These are phyloP conservation scores for Micractinium conductrix DNA, from an alignment of 139 green algal genomes.

Conservation along the genomic window DNA sequence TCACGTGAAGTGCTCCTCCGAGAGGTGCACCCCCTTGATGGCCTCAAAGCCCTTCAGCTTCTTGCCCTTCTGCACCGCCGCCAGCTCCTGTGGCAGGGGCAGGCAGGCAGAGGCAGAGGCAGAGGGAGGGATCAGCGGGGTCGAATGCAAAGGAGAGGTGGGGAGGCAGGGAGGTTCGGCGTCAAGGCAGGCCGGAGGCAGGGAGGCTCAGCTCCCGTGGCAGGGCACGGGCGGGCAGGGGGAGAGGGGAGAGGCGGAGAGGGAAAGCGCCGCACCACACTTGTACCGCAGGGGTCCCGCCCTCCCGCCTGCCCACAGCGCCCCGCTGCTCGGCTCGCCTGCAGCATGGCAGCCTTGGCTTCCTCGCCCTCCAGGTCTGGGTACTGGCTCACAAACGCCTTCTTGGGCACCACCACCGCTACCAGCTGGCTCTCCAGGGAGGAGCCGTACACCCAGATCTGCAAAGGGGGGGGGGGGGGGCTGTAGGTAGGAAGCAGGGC, in stretches of 20 bases:
- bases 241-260: no score
- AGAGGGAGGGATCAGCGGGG: not conserved
- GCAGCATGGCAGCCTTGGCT: conserved; percentile 55
- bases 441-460: conserved; percentile 90
- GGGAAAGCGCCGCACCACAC: no score
- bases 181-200: no score
- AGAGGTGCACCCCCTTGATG: conserved; percentile 71
- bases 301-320: no score
- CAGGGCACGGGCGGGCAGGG: no score
- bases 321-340: no score
- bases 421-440: conserved; percentile 75
- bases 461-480: not conserved
- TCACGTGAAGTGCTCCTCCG: conserved; percentile 51
- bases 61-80: conserved; percentile 73
- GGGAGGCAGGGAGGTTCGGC: no score
- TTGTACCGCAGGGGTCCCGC: no score
- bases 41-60: conserved; percentile 90
- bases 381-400: conserved; percentile 2
- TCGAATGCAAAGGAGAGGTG: no score
- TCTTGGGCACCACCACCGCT: conserved; percentile 86
- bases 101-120: not conserved
- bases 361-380: not conserved
- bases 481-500: not conserved
- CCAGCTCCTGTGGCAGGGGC: conserved; percentile 44
- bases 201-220: no score